Evolutionary conservation across 495 filamentous ascomycete genomes (phyloP).

Genomic region (Articulospora tetracladia): DNA sequence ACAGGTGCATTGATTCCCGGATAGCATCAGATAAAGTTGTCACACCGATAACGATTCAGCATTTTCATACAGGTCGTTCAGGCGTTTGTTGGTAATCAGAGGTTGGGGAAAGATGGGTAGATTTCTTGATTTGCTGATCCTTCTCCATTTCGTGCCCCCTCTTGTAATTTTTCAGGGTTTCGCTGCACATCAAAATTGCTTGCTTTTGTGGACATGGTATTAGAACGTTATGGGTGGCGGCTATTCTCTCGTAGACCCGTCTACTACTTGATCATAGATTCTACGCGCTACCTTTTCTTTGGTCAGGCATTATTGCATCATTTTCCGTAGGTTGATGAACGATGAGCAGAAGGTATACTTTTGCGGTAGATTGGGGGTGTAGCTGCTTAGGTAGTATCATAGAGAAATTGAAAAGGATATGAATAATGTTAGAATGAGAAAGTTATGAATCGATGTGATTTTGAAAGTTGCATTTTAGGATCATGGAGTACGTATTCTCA

Average conservation of each 20-base stretch:
- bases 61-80: conserved; percentile 25
- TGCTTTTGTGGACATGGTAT: conserved; percentile 14
- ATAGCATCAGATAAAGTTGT: conserved; percentile 6
- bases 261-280: conserved; percentile 13
- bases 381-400: conserved; percentile 15
- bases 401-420: conserved; percentile 6
- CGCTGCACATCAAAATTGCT: conserved; percentile 16
- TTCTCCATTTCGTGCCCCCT: conserved; percentile 7
- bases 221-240: conserved; percentile 11
- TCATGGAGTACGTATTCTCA: too few species aligned
- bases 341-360: background rate
- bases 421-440: too few species aligned
- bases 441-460: too few species aligned
- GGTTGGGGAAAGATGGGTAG: conserved; percentile 17
- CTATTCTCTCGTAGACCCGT: conserved; percentile 1
- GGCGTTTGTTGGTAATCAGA: conserved; percentile 22
- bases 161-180: conserved; percentile 20
- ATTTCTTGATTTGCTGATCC: conserved; percentile 21
- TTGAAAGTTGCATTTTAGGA: too few species aligned
- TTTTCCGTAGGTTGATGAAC: background rate
- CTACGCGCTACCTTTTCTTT: background rate
- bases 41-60: background rate
- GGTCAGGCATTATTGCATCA: background rate
- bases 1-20: conserved; percentile 2
- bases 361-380: background rate